Evolutionary conservation across 2,329 filamentous ascomycete species (phyloP).

Genomic region (Pyrenophora tritici-repentis): DNA sequence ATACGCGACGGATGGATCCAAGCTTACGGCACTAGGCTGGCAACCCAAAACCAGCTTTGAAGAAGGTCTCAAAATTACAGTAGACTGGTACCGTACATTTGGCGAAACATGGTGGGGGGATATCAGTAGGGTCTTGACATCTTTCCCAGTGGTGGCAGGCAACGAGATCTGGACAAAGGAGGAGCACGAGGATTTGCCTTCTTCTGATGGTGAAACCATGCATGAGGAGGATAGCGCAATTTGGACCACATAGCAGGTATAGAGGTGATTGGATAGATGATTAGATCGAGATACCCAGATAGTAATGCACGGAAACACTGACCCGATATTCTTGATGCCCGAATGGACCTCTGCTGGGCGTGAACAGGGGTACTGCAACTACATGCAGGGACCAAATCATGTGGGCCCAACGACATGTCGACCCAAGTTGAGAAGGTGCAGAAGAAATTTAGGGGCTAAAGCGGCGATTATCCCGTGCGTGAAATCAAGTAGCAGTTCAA

Average conservation of each 20-base stretch:
- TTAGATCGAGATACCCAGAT: slow-evolving; percentile 19
- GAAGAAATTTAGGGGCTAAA: too few species aligned
- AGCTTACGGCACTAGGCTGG: slow-evolving; percentile 47
- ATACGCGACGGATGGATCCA: slow-evolving; percentile 48
- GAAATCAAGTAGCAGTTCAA: too few species aligned
- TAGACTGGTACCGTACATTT: slow-evolving; percentile 48
- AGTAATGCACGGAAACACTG: too few species aligned
- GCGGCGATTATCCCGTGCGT: too few species aligned
- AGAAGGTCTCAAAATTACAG: slow-evolving; percentile 44
- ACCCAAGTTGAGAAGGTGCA: background rate
- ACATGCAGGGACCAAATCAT: slow-evolving; percentile 30
- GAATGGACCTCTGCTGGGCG: too few species aligned
- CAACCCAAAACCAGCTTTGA: slow-evolving; percentile 43
- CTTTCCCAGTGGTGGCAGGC: slow-evolving; percentile 47
- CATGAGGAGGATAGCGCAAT: slow-evolving; percentile 17
- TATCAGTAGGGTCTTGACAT: slow-evolving; percentile 46
- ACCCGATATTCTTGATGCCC: too few species aligned
- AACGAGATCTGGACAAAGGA: slow-evolving; percentile 50
- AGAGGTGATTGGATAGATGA: background rate
- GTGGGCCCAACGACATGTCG: slow-evolving; percentile 6
- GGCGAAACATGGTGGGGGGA: slow-evolving; percentile 51
- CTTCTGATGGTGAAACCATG: slow-evolving; percentile 35
- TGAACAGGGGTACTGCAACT: slow-evolving; percentile 14
- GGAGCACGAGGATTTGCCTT: slow-evolving; percentile 46
- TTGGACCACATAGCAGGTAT: slow-evolving; percentile 29